Percentiles rank a stretch among this genome's conserved stretches.
These are phyloP conservation scores for Sporisorium sorghi DNA, from an alignment of 1,284 basidiomycete species.

Conservation along the genomic window DNA sequence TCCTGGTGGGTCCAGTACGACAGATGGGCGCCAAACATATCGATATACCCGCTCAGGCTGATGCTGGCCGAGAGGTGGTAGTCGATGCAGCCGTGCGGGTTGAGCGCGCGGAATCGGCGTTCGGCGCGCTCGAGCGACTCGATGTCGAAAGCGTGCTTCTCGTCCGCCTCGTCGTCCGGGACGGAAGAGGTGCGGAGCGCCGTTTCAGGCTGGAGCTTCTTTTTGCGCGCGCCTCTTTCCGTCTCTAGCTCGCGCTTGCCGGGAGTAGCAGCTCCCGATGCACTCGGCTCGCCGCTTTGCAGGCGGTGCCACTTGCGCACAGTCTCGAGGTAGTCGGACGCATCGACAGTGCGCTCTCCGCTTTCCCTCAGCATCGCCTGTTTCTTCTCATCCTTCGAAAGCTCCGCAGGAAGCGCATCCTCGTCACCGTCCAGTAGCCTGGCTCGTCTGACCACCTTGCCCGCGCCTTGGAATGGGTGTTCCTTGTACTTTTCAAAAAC, in stretches of 20 bases:
- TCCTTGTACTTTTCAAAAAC: slow-evolving; percentile 63
- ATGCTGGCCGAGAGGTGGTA: slow-evolving; percentile 48
- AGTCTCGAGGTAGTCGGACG: slow-evolving; percentile 40
- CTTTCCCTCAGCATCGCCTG: slow-evolving; percentile 14
- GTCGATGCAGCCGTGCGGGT: slow-evolving; percentile 66
- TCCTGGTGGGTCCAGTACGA: slow-evolving; percentile 61
- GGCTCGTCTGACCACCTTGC: slow-evolving; percentile 28
- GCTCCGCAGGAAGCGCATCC: slow-evolving; percentile 8
- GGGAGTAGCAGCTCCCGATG: slow-evolving; percentile 5
- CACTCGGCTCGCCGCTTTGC: slow-evolving; percentile 1
- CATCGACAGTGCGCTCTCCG: slow-evolving; percentile 24
- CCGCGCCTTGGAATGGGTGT: slow-evolving; percentile 49
- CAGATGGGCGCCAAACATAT: slow-evolving; percentile 62
- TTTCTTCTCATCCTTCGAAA: slow-evolving; percentile 17
- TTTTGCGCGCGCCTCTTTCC: slow-evolving; percentile 23
- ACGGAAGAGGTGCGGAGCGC: slow-evolving; percentile 14
- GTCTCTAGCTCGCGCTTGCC: slow-evolving; percentile 9
- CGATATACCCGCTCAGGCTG: slow-evolving; percentile 51
- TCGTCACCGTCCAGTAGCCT: slow-evolving; percentile 16
- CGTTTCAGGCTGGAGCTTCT: slow-evolving; percentile 24
- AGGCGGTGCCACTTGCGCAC: slow-evolving; percentile 45
- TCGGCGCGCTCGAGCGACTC: slow-evolving; percentile 45
- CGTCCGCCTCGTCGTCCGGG: slow-evolving; percentile 14
- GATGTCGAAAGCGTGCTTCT: slow-evolving; percentile 24
- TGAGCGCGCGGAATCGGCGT: slow-evolving; percentile 61